These are phyloP conservation scores for Aotearoamyces nothofagi DNA, from an alignment of 2,329 filamentous ascomycete genomes.

Conservation along the genomic window DNA sequence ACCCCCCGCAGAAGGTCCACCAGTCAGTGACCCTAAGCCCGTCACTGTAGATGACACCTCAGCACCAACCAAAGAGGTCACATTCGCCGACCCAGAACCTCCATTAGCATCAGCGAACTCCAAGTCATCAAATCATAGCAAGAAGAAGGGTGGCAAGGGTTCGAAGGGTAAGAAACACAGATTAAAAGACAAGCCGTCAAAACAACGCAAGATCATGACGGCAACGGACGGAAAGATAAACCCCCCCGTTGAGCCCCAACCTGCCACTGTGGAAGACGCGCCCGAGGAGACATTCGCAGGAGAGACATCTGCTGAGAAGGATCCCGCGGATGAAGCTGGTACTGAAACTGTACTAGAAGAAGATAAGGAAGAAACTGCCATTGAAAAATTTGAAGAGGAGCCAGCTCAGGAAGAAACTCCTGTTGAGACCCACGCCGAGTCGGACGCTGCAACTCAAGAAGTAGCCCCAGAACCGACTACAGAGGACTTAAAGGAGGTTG, in stretches of 20 bases:
- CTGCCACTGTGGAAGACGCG: background rate
- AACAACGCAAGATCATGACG: too few relatives aligned
- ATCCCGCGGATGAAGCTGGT: background rate
- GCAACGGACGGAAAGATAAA: background rate
- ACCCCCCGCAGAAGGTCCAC: too few relatives aligned
- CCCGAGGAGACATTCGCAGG: background rate
- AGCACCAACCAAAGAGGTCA: too few relatives aligned
- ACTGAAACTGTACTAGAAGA: background rate
- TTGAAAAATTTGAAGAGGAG: background rate
- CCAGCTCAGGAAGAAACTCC: background rate
- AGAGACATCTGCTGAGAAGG: background rate
- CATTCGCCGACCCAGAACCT: too few relatives aligned
- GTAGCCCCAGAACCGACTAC: background rate
- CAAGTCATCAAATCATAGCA: too few relatives aligned
- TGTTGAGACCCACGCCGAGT: background rate
- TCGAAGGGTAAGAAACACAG: too few relatives aligned
- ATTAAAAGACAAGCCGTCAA: too few relatives aligned
- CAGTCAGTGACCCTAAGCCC: too few relatives aligned
- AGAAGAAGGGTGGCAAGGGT: too few relatives aligned
- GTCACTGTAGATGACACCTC: too few relatives aligned
- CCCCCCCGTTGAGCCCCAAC: background rate
- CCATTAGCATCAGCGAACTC: too few relatives aligned
- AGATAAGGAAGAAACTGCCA: background rate
- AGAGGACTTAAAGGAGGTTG: background rate
- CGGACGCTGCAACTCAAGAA: background rate